These are phyloP conservation scores for Eucalyptus sp. DNA, from an alignment of 345 rosid genomes.

Conservation along the genomic window DNA sequence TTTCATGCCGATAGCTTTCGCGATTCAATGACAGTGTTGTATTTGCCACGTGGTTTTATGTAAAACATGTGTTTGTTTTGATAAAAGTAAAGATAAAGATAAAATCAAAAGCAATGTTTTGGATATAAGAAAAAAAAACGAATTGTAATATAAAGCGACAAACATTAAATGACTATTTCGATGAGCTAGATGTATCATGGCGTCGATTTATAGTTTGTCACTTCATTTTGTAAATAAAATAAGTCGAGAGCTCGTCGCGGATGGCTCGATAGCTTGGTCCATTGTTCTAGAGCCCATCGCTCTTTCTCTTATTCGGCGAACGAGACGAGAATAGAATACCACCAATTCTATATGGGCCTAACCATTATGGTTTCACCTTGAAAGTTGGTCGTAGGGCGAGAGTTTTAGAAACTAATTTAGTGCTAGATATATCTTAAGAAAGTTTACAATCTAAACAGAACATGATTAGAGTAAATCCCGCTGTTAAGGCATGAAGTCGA, in stretches of 20 bases:
- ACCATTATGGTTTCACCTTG: background rate
- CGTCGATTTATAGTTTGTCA: background rate
- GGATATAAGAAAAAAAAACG: background rate
- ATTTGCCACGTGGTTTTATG: background rate
- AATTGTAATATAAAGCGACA: background rate
- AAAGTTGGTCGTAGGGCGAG: background rate
- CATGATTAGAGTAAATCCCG: background rate
- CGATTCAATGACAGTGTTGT: rapidly evolving
- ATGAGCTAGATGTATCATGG: background rate
- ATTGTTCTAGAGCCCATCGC: background rate
- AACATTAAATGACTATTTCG: background rate
- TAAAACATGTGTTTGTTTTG: background rate
- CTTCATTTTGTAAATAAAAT: background rate
- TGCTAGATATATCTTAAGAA: background rate
- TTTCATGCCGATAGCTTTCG: background rate
- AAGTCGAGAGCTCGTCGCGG: background rate
- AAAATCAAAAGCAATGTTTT: background rate
- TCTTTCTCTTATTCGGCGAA: background rate
- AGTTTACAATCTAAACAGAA: background rate
- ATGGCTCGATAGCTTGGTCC: background rate
- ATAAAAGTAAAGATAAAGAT: background rate
- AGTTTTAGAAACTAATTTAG: background rate
- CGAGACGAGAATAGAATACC: background rate
- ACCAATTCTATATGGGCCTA: background rate
- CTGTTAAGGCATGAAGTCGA: background rate